phyloP scores from a whole-genome alignment of 2,329 filamentous ascomycete genomes.

The Epichloe sylvatica region DNA sequence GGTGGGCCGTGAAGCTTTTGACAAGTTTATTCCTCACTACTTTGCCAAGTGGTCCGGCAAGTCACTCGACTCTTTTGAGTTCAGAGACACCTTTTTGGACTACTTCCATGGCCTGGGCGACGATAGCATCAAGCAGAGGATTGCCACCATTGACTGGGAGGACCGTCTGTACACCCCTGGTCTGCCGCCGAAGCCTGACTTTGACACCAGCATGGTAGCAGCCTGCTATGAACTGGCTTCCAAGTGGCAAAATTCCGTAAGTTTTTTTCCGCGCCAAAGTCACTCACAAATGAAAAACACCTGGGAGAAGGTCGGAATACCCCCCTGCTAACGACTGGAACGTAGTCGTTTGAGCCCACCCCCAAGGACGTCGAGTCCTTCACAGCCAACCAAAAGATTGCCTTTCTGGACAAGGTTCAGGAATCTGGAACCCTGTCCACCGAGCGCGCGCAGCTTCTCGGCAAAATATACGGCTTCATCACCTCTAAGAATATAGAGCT shows the following conservation, averaged over 20 bases:
- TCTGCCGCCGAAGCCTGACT: conserved; percentile 76
- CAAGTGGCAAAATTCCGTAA: conserved; percentile 57
- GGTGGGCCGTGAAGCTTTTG: conserved; percentile 73
- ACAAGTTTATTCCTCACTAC: conserved; percentile 92
- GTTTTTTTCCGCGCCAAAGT: conserved; percentile 19
- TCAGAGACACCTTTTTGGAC: conserved; percentile 77
- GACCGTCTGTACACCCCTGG: conserved; percentile 79
- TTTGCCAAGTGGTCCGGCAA: conserved; percentile 74
- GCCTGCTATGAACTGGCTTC: conserved; percentile 69
- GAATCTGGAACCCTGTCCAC: conserved; percentile 46
- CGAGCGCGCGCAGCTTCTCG: conserved; percentile 57
- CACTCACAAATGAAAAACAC: background rate
- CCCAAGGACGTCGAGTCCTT: conserved; percentile 57
- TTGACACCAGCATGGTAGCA: conserved; percentile 78
- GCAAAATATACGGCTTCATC: conserved; percentile 57
- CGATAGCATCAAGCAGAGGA: conserved; percentile 45
- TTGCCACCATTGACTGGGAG: conserved; percentile 75
- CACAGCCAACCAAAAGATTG: conserved; percentile 76
- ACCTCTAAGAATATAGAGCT: conserved; percentile 79
- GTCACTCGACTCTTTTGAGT: conserved; percentile 86
- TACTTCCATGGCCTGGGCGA: conserved; percentile 64
- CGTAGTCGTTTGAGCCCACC: conserved; percentile 47
- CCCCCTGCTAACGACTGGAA: conserved; percentile 13
- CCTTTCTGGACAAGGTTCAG: conserved; percentile 75
- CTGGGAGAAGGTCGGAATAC: background rate